Percentiles rank a stretch among this genome's conserved stretches.
Conservation (phyloP, 176 grass and related monocot genomes). For the Oryza australiensis region DNA sequence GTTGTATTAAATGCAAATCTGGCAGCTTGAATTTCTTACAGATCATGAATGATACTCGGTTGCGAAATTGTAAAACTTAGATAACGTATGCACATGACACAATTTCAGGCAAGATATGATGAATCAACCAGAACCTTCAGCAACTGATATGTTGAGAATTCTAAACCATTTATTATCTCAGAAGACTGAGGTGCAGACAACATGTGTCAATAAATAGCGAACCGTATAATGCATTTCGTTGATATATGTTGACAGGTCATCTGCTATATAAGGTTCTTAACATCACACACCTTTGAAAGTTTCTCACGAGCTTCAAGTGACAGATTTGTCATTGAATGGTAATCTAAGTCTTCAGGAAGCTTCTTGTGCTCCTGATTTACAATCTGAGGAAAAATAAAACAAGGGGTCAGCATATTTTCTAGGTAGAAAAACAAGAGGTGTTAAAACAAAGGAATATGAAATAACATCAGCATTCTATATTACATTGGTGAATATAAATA, state of each 20-base stretch:
- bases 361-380: conserved; percentile 91
- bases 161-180: background rate
- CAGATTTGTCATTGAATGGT: conserved; percentile 83
- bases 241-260: background rate
- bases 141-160: background rate
- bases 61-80: background rate
- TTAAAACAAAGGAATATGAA: conserved; percentile 34
- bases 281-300: conserved; percentile 78
- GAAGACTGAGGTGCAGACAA: background rate
- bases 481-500: background rate
- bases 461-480: background rate
- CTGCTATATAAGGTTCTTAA: background rate
- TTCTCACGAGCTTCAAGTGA: conserved; percentile 94
- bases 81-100: background rate
- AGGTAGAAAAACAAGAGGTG: conserved; percentile 1
- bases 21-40: background rate
- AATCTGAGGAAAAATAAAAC: conserved; percentile 50
- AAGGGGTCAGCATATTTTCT: background rate
- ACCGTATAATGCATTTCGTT: background rate
- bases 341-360: conserved; percentile 93
- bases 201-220: background rate
- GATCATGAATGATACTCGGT: too few relatives aligned
- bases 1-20: conserved; percentile 3
- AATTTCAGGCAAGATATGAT: background rate
- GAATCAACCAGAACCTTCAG: background rate